phyloP scores from a whole-genome alignment of 257 asterid species.

The Scutellaria baicalensis region DNA sequence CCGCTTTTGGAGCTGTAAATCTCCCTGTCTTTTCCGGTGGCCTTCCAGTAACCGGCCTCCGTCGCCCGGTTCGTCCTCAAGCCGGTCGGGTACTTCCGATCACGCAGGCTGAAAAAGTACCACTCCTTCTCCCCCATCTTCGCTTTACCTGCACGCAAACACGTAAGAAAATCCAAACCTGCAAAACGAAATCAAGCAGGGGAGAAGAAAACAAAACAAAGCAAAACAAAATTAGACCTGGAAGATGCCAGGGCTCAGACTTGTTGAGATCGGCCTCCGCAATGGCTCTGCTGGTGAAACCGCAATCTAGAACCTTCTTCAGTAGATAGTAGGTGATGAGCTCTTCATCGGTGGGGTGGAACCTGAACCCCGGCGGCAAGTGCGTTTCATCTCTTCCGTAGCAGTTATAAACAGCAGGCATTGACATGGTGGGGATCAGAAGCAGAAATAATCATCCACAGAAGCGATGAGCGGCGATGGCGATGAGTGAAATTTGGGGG shows the following conservation, averaged over 20 bases:
- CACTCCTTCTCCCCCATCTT: slow-evolving; percentile 94
- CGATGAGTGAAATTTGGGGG: background rate
- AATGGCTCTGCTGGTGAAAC: slow-evolving; percentile 63
- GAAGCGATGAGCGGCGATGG: background rate
- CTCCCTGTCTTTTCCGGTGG: slow-evolving; percentile 90
- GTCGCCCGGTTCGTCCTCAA: slow-evolving; percentile 89
- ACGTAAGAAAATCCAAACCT: background rate
- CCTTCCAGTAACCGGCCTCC: slow-evolving; percentile 93
- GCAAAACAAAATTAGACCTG: too few relatives aligned
- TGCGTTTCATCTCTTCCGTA: slow-evolving; percentile 29
- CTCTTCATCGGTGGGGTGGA: slow-evolving; percentile 92
- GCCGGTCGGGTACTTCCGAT: slow-evolving; percentile 87
- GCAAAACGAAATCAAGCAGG: background rate
- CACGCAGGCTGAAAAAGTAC: slow-evolving; percentile 82
- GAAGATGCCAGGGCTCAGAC: slow-evolving; percentile 92
- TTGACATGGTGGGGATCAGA: background rate
- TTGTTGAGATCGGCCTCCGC: slow-evolving; percentile 88
- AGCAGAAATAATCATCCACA: background rate
- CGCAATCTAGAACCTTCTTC: slow-evolving; percentile 62
- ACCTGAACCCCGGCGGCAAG: slow-evolving; percentile 79
- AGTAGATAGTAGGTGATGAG: slow-evolving; percentile 74
- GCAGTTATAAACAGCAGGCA: slow-evolving; percentile 1
- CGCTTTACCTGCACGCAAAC: slow-evolving; percentile 45
- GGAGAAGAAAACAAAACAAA: too few relatives aligned
- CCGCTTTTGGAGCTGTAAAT: slow-evolving; percentile 58